Evolutionary conservation across 2,329 filamentous ascomycete species (phyloP), one percentile per base, ranked within the genome.

Genomic region (Ceratocystis alfenasii): DNA sequence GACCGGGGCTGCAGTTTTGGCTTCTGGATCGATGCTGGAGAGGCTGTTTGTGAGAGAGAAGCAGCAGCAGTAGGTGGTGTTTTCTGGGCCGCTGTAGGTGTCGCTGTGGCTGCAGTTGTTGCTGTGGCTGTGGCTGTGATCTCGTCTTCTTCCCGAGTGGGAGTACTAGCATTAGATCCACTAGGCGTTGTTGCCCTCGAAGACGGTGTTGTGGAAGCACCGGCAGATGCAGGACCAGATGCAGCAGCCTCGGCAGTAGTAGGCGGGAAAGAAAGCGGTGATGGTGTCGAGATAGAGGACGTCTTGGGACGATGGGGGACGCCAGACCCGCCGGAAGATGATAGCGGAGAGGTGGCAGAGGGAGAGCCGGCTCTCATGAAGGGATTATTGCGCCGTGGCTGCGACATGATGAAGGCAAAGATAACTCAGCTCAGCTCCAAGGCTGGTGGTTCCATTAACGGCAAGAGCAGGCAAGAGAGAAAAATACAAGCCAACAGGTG

Each of bases 321-420:
- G 61, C 74, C 53, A 28, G 53, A 57, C 8, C 50, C 50, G 25
- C 48, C 77, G 45, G 84, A 80, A 30, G 64, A 50, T 12, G 63
- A 48, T 4, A 57, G 44, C 60, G 63, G 50, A 61, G 64, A 45
- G 28, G 50, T 50, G 60, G 66, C 62, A n/a, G 59, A 28, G n/a
- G 87, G 81, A 17, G 88, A 87, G 57, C 81, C 78, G 64, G 85
- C 84, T 73, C 90, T 83, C 68, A 82, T 80, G 74, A 96, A 95
- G 17, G 89, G 88, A 76, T 90, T 93, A 74, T 85, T 88, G 72
- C 90, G 87, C 79, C 87, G 89, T 74, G 36, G 36, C 36, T 87
- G 83, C 70, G 86, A 83, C 64, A 66, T 66, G n/a, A 46, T 62
- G 64, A 62, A 64, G 46, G 36, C 36, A 41, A 41, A 41, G 36